Evolutionary conservation across 2,329 filamentous ascomycete genomes (phyloP).

Genomic region (Beauveria pseudobassiana): DNA sequence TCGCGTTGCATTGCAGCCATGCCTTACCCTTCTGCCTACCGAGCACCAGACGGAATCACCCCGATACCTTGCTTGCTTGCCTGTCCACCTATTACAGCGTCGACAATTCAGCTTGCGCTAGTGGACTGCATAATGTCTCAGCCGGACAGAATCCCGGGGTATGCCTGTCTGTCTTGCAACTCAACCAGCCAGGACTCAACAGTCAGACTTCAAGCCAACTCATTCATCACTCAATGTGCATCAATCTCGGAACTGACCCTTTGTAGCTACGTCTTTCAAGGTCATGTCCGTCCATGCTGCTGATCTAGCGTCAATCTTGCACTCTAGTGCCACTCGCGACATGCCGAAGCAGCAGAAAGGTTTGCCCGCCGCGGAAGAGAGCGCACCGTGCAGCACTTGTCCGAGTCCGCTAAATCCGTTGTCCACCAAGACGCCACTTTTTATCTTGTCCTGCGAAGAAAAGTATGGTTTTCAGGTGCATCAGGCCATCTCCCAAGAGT

Average conservation of each 20-base stretch:
- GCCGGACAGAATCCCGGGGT: conserved; percentile 3
- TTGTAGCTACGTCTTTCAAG: no score
- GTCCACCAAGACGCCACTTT: neutral
- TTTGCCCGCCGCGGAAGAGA: neutral
- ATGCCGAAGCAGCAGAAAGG: conserved; percentile 5
- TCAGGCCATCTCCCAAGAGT: neutral
- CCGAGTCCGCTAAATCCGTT: conserved; percentile 5
- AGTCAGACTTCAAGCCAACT: neutral
- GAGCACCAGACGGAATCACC: neutral
- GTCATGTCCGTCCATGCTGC: neutral
- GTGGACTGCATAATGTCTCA: conserved; percentile 1
- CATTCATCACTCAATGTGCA: no score
- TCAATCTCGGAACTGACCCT: no score
- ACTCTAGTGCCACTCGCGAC: neutral
- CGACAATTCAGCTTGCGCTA: neutral
- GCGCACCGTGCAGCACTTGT: neutral
- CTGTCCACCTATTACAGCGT: no score
- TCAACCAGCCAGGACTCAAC: neutral
- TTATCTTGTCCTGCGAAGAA: neutral
- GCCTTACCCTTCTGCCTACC: neutral
- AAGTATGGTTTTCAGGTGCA: neutral
- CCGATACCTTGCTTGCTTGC: neutral
- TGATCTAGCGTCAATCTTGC: conserved; percentile 4
- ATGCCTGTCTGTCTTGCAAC: neutral
- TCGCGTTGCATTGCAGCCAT: neutral